Evolutionary conservation across 202 grass and related monocot genomes (phyloP), one percentile per base, ranked within the genome.

Genomic region (Schoenoplectus triqueter): DNA sequence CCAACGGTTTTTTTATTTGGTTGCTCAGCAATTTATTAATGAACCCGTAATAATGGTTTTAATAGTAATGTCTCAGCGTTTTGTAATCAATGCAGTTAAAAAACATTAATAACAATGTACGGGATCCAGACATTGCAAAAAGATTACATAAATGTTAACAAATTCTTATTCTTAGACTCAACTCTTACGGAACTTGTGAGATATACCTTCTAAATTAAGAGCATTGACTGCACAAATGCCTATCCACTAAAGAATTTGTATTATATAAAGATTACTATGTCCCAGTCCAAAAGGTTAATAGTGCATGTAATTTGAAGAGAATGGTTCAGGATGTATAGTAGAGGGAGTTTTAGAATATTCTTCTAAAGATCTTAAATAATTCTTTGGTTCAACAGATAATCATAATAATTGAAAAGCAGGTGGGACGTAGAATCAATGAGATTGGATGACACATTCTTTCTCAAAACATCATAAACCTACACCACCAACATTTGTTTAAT

Each of bases 341-440:
- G 0, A 22, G 9, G 9, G 0, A 14, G 17, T 5, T 51, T 41
- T 39, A n/a, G 13, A 57, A 57, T 40, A 77, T 39, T 44, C 10
- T 42, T 74, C 7, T 78, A 6, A 19, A 51, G 7, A 46, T 20
- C 69, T 11, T 20, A 51, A 51, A 73, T 15, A 42, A 10, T 10
- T 11, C 3, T 21, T 15, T 68, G 22, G 13, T 78, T 59, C 54
- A 59, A 78, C 14, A 9, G 11, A 60, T 2, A 2, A 78, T 77
- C 6, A 77, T 41, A 31, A 74, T 74, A 77, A 77, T 79, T 79
- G 75, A 79, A 31, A 76, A 61, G 54, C 54, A 44, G 55, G 51
- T 79, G 39, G 75, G 22, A 61, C 7, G 75, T 18, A 18, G 39
- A 60, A 79, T 61, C 54, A 44, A 19, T 50, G 18, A 21, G 70